Conservation (phyloP, 2,329 filamentous ascomycete species). For the Cercospora sojina region DNA sequence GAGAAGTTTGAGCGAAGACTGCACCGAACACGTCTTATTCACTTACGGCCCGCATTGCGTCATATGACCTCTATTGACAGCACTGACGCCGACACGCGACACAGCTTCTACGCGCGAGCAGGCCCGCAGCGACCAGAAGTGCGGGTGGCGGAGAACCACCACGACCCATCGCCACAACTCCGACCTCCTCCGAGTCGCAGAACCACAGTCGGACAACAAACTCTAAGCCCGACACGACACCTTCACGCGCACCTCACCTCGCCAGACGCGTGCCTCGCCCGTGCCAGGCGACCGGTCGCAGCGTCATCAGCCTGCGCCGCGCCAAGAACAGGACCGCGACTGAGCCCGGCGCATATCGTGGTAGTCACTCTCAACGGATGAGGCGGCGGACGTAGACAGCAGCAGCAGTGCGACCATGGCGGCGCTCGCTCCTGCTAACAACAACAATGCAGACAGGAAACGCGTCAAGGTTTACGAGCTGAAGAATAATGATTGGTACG, state of each 20-base stretch:
- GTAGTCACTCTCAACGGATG: constrained; percentile 25
- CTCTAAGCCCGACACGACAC: constrained; percentile 2
- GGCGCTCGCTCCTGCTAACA: constrained; percentile 43
- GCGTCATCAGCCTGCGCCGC: constrained; percentile 11
- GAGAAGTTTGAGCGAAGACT: constrained; percentile 6
- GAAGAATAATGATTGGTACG: constrained; percentile 98
- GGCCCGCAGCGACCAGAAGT: background rate
- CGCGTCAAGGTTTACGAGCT: constrained; percentile 99
- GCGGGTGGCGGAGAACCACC: constrained; percentile 3
- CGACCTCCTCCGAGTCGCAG: constrained; percentile 19
- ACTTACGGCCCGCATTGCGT: constrained; percentile 14
- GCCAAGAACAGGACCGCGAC: constrained; percentile 3
- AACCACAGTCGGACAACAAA: constrained; percentile 10
- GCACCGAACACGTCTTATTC: constrained; percentile 10
- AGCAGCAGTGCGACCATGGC: constrained; percentile 29
- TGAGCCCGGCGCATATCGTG: constrained; percentile 21
- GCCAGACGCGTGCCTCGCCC: constrained; percentile 4
- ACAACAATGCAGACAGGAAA: constrained; percentile 48
- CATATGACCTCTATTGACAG: constrained; percentile 2
- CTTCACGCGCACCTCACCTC: constrained; percentile 7
- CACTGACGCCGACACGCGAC: constrained; percentile 7
- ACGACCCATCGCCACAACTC: constrained; percentile 7
- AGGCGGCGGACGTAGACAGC: constrained; percentile 20
- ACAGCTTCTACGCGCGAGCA: background rate
- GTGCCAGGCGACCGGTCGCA: constrained; percentile 12